These are phyloP conservation scores for Daldinia bambusicola DNA, from an alignment of 495 filamentous ascomycete species.

Conservation along the genomic window DNA sequence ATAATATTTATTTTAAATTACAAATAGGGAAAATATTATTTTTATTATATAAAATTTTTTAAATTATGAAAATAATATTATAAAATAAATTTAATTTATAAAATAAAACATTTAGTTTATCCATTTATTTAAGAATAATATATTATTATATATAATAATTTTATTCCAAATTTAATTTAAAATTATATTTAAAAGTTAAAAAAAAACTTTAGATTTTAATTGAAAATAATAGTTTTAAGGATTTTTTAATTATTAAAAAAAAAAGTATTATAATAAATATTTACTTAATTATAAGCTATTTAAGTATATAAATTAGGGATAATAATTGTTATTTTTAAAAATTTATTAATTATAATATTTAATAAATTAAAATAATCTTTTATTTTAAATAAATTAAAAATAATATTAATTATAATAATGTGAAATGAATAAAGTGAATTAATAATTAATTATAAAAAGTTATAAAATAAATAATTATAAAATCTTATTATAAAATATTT, in stretches of 20 bases:
- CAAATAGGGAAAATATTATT: background rate
- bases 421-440: background rate
- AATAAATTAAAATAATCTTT: background rate
- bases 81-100: constrained; percentile 14
- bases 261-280: constrained; percentile 1
- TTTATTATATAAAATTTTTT: constrained; percentile 1
- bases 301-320: background rate
- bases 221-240: constrained; percentile 1
- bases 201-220: constrained; percentile 2
- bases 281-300: background rate
- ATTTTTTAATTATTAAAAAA: constrained; percentile 1
- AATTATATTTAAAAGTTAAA: background rate
- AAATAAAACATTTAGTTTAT: constrained; percentile 5
- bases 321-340: constrained; percentile 2
- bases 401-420: constrained; percentile 12
- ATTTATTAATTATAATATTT: constrained; percentile 5
- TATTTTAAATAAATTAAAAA: background rate
- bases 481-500: constrained; percentile 8
- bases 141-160: constrained; percentile 5
- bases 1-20: constrained; percentile 9
- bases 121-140: constrained; percentile 1
- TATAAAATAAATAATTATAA: constrained; percentile 9
- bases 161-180: constrained; percentile 5
- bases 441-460: constrained; percentile 5
- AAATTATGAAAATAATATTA: constrained; percentile 8